Evolutionary conservation across 177 flowering plant genomes (phyloP).

Genomic region (Vitis hybrid): DNA sequence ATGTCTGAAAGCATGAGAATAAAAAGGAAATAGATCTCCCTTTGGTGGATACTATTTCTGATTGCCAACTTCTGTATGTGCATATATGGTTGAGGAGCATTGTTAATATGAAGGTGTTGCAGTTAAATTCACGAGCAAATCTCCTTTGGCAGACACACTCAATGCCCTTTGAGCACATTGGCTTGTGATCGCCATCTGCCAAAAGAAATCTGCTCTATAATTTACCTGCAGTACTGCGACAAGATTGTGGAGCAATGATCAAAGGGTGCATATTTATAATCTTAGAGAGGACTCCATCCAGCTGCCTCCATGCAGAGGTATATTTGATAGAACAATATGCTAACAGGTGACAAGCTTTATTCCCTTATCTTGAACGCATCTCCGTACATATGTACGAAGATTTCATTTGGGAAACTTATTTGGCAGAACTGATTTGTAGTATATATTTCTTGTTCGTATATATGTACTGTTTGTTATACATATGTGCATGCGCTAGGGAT

Average conservation of each 20-base stretch:
- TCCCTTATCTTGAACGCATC: background rate
- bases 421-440: background rate
- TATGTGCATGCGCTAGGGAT: background rate
- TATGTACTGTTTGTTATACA: background rate
- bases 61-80: too few relatives aligned
- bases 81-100: too few relatives aligned
- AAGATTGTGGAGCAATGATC: background rate
- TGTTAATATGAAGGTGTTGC: background rate
- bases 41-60: too few relatives aligned
- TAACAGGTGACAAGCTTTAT: background rate
- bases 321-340: background rate
- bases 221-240: background rate
- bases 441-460: too few relatives aligned
- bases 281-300: background rate
- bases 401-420: background rate
- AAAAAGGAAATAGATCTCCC: too few relatives aligned
- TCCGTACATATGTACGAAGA: background rate
- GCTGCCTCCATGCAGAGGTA: background rate
- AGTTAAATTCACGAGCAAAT: background rate
- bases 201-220: background rate
- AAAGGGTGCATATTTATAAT: background rate
- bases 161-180: background rate
- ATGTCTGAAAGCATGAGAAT: too few relatives aligned
- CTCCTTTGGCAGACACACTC: conserved; percentile 1
- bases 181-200: background rate